These are phyloP conservation scores for Rubia yunnanensis DNA, from an alignment of 257 asterid species.

Conservation along the genomic window DNA sequence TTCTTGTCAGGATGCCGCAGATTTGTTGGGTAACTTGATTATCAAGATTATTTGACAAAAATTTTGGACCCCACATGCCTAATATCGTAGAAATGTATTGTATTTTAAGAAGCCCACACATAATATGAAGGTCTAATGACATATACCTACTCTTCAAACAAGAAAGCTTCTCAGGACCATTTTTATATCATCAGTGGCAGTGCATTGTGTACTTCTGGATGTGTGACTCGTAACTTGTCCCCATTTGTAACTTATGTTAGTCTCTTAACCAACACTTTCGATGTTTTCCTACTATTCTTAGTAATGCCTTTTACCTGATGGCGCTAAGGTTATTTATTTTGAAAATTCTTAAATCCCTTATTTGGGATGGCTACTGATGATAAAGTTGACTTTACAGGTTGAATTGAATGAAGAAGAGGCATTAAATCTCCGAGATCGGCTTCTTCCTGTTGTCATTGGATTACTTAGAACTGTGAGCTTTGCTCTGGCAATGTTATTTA, in stretches of 20 bases:
- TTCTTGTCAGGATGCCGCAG: neutral
- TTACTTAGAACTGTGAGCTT: constrained; percentile 89
- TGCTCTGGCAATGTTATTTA: constrained; percentile 8
- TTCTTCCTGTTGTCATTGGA: constrained; percentile 91
- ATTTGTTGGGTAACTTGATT: neutral
- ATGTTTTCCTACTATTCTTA: neutral
- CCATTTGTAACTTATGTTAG: neutral
- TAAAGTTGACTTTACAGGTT: constrained; percentile 39
- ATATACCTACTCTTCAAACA: neutral
- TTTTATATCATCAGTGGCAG: neutral
- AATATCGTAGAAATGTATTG: neutral
- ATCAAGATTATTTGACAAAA: neutral
- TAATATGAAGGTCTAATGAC: neutral
- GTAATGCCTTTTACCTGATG: neutral
- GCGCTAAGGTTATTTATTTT: neutral
- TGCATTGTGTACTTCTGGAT: neutral
- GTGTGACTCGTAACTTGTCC: too few species aligned
- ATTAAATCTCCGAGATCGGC: constrained; percentile 68
- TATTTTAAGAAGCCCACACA: neutral
- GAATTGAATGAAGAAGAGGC: constrained; percentile 67
- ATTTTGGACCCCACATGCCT: neutral
- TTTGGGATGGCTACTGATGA: neutral
- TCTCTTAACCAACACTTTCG: neutral
- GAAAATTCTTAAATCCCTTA: neutral
- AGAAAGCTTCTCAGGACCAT: neutral